These are phyloP conservation scores for Populus pruinosa DNA, from an alignment of 345 rosid genomes.

Conservation along the genomic window DNA sequence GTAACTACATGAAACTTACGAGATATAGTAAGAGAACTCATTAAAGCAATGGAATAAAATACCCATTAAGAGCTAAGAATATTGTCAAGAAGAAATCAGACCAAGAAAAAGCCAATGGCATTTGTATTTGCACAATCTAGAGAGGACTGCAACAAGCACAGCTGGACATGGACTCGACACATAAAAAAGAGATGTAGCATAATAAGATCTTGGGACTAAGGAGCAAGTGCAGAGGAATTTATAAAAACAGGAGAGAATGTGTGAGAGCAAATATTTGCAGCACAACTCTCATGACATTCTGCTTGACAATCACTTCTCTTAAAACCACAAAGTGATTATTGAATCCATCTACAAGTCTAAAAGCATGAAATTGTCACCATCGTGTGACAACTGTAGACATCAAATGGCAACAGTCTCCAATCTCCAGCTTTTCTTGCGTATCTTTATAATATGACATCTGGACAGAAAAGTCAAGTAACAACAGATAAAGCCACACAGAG, in stretches of 20 bases:
- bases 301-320: background rate
- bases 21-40: conserved; percentile 9
- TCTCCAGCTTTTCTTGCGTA: background rate
- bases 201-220: background rate
- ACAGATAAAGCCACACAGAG: background rate
- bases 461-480: background rate
- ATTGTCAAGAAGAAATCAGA: background rate
- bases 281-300: background rate
- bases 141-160: background rate
- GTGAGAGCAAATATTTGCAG: background rate
- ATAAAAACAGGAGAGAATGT: background rate
- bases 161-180: background rate
- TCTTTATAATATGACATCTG: background rate
- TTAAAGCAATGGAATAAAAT: conserved; percentile 5
- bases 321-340: background rate
- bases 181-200: background rate
- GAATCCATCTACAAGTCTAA: background rate
- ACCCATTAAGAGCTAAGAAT: conserved; percentile 6
- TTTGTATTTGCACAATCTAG: background rate
- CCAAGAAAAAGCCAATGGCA: conserved; percentile 5
- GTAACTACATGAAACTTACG: conserved; percentile 27
- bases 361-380: background rate
- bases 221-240: background rate
- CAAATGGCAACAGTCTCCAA: background rate
- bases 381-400: too few relatives aligned